phyloP scores from a whole-genome alignment of 805 yeast genomes.

The Hemisphaericaspora nanyangensis region DNA sequence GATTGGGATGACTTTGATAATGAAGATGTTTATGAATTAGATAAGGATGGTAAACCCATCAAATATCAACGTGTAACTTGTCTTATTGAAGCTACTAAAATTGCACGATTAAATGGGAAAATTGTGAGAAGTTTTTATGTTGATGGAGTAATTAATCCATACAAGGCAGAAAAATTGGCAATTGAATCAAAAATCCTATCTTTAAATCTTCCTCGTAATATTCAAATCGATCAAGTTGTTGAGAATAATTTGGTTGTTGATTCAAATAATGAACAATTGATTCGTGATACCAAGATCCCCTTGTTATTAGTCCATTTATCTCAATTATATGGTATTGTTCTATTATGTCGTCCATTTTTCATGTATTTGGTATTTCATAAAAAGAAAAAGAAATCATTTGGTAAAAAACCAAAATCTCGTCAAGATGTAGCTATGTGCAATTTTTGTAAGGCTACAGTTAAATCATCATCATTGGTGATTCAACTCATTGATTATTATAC shows the following conservation, averaged over 20 bases:
- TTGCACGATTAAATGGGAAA: constrained; percentile 24
- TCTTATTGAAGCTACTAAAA: constrained; percentile 23
- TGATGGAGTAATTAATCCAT: constrained; percentile 23
- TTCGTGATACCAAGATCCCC: constrained; percentile 17
- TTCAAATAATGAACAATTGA: background rate
- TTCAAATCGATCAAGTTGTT: constrained; percentile 19
- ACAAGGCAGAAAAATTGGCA: constrained; percentile 30
- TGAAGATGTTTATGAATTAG: constrained; percentile 4
- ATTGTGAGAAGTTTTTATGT: constrained; percentile 29
- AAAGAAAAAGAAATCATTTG: constrained; percentile 1
- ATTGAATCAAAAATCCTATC: constrained; percentile 33
- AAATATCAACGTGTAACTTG: constrained; percentile 7
- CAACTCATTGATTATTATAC: constrained; percentile 13
- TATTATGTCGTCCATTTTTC: constrained; percentile 42
- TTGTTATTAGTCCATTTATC: constrained; percentile 26
- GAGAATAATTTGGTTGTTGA: background rate
- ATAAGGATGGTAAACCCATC: constrained; percentile 2
- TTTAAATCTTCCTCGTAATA: constrained; percentile 24
- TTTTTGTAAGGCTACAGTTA: constrained; percentile 12
- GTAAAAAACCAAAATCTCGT: background rate
- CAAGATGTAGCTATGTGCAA: constrained; percentile 7
- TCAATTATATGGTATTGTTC: constrained; percentile 30
- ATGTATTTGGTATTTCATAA: constrained; percentile 16
- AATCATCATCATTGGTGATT: constrained; percentile 12
- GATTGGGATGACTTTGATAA: constrained; percentile 33